Percentiles rank a stretch among this genome's conserved stretches.
Evolutionary conservation across 805 yeast species (phyloP).

Genomic region (Grigorovia humatica): DNA sequence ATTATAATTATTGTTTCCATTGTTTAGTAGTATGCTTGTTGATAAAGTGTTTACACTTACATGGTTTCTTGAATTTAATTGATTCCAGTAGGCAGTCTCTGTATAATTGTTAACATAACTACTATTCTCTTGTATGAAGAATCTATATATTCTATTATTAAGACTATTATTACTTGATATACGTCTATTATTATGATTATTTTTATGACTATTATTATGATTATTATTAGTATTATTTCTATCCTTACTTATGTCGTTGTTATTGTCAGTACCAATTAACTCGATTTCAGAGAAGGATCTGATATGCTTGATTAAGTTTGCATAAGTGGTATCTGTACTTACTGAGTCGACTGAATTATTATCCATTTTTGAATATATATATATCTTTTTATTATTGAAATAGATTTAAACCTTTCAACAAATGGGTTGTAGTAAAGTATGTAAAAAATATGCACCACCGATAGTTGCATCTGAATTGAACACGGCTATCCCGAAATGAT

Average conservation of each 20-base stretch:
- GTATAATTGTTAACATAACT: background rate
- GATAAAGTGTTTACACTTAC: constrained; percentile 8
- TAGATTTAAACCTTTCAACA: too few species aligned
- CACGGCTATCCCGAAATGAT: too few species aligned
- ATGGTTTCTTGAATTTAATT: background rate
- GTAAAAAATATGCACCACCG: too few species aligned
- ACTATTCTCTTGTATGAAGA: background rate
- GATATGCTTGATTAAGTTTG: background rate
- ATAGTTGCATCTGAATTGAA: too few species aligned
- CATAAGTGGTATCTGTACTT: background rate
- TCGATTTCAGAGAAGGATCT: background rate
- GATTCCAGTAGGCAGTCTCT: background rate
- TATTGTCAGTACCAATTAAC: background rate
- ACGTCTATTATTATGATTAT: background rate
- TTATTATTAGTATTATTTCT: background rate
- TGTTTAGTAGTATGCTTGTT: constrained; percentile 5
- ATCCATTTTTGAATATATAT: background rate
- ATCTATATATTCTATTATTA: background rate
- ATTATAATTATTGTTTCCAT: background rate
- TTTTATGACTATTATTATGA: background rate
- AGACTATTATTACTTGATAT: background rate
- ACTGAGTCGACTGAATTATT: background rate
- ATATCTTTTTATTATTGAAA: too few species aligned
- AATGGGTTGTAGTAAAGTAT: too few species aligned
- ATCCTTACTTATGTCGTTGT: too few species aligned